phyloP scores from a whole-genome alignment of 805 yeast genomes.

The Candida chauliodis region DNA sequence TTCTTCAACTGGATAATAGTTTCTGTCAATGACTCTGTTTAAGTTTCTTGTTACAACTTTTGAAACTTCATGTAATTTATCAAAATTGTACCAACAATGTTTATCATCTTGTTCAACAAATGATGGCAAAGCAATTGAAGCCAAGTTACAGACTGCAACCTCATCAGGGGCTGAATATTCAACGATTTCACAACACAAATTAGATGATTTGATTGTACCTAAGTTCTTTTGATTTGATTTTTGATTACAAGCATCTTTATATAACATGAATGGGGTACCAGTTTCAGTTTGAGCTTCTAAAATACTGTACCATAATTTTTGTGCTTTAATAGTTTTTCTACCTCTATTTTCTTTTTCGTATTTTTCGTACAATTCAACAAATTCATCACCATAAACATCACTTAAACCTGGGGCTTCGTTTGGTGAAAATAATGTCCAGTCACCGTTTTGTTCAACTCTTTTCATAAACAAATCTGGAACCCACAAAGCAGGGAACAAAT shows the following conservation, averaged over 20 bases:
- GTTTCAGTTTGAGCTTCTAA: slow-evolving; percentile 64
- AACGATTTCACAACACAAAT: slow-evolving; percentile 61
- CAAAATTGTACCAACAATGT: slow-evolving; percentile 49
- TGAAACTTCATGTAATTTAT: slow-evolving; percentile 51
- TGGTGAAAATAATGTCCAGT: slow-evolving; percentile 60
- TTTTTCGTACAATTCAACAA: slow-evolving; percentile 46
- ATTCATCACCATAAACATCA: slow-evolving; percentile 55
- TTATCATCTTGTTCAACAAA: slow-evolving; percentile 45
- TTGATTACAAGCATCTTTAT: slow-evolving; percentile 58
- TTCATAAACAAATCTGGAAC: slow-evolving; percentile 61
- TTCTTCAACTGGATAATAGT: slow-evolving; percentile 54
- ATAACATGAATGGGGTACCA: slow-evolving; percentile 63
- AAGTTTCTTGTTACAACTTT: slow-evolving; percentile 55
- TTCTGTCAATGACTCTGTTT: slow-evolving; percentile 55
- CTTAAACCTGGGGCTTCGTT: slow-evolving; percentile 56
- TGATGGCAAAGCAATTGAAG: slow-evolving; percentile 56
- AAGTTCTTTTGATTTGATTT: slow-evolving; percentile 60
- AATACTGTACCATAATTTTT: slow-evolving; percentile 58
- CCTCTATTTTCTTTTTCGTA: slow-evolving; percentile 53
- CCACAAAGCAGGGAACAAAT: slow-evolving; percentile 61
- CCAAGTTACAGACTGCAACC: slow-evolving; percentile 61
- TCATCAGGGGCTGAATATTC: slow-evolving; percentile 58
- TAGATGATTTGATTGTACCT: slow-evolving; percentile 58
- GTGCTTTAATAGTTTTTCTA: slow-evolving; percentile 50
- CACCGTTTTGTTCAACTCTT: slow-evolving; percentile 52